Base-by-base conservation (phyloP, 352 stramenopile species). In the Pythium vanterpoolii region DNA sequence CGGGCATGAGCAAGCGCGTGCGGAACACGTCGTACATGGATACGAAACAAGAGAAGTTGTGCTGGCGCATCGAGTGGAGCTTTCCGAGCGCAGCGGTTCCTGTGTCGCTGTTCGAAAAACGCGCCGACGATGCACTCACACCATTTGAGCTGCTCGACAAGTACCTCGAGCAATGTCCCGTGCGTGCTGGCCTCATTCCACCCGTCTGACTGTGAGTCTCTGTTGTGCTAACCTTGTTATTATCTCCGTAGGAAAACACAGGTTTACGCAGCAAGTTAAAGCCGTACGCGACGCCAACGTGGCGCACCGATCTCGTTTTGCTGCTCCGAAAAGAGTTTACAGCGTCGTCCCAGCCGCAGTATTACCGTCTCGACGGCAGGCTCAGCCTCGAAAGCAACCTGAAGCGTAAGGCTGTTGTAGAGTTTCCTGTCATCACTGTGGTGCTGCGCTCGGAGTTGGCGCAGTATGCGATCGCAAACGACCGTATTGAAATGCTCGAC, bases 311-410 rank as follows among this genome's bases (percentile, higher is more conserved):
- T 43, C 44, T 90, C 31, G 40, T 79, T 51, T 57, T 95, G 34
- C 56, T 95, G 60, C 62, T 93, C 6, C 76, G 82, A 43, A 92
- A 89, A 66, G 83, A 95, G 66, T 95, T 95, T 44, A 83, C 77
- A 1, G 66, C 73, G 1, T 76, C 82, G 28, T 83, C 78, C 1
- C 64, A 86, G 44, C 74, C 79, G 14, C 77, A 90, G 58, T 95
- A 83, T 69, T 91, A 91, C 60, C 71, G 72, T 16, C 56, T 95
- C 28, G 74, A 92, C 50, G 76, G 81, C 33, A 75, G 68, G n/a
- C 56, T 69, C 31, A 79, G 72, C 8, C 62, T 95, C 14, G 83
- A 80, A 62, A 86, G 77, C 54, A 90, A 88, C 43, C 38, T 95
- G 28, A 87, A 88, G 52, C 83, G 81, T 31, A 91, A 93, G 56